These are phyloP conservation scores for Thymus mandschuricus DNA, from an alignment of 257 asterid genomes.

Conservation along the genomic window DNA sequence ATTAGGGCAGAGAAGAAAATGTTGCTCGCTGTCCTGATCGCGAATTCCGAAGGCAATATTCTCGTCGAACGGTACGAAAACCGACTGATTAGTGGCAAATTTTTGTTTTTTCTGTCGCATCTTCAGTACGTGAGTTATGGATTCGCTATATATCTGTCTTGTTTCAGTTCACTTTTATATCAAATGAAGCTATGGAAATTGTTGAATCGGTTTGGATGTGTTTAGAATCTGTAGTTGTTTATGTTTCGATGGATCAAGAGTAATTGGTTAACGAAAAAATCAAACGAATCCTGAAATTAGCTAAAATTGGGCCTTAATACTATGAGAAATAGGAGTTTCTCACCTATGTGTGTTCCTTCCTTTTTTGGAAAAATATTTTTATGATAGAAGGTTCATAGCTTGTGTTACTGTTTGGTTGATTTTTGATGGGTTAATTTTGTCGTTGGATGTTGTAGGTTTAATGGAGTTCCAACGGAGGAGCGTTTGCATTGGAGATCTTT, in stretches of 20 bases:
- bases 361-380: neutral
- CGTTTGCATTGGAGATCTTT: slow-evolving; percentile 95
- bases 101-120: neutral
- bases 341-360: no score
- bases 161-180: slow-evolving; percentile 17
- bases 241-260: neutral
- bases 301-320: neutral
- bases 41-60: slow-evolving; percentile 92
- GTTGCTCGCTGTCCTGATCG: slow-evolving; percentile 85
- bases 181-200: neutral
- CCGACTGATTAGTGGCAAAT: neutral
- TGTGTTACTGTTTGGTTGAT: neutral
- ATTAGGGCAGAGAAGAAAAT: slow-evolving; percentile 37
- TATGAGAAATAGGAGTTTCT: neutral
- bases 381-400: neutral
- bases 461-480: slow-evolving; percentile 98
- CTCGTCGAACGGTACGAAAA: slow-evolving; percentile 82
- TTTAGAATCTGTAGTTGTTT: neutral
- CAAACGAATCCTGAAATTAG: neutral
- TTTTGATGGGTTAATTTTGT: slow-evolving; percentile 9
- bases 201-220: neutral
- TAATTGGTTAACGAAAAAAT: slow-evolving; percentile 4
- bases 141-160: neutral
- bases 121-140: slow-evolving; percentile 22
- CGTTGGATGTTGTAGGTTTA: slow-evolving; percentile 58